phyloP scores from a whole-genome alignment of 2,329 filamentous ascomycete genomes.

The Fusarium algeriense region DNA sequence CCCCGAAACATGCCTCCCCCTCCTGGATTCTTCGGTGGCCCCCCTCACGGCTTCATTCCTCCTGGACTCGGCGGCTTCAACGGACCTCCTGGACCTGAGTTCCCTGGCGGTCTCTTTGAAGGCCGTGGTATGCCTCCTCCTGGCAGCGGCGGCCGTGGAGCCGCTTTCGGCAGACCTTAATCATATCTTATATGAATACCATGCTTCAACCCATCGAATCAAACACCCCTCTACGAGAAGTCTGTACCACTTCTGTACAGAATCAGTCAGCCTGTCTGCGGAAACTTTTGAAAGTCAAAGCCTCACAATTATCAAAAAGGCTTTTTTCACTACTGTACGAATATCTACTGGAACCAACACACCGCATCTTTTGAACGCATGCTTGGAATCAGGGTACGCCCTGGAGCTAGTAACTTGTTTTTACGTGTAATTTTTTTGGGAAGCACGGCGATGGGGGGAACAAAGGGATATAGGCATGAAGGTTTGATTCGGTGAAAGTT shows the following conservation, averaged over 20 bases:
- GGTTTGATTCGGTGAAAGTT: conserved; percentile 43
- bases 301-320: background rate
- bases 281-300: conserved; percentile 24
- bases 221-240: conserved; percentile 4
- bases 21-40: conserved; percentile 68
- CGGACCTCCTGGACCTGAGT: conserved; percentile 62
- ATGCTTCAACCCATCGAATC: conserved; percentile 6
- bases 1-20: conserved; percentile 67
- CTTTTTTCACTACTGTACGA: conserved; percentile 36
- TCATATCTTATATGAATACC: background rate
- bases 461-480: conserved; percentile 43
- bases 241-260: conserved; percentile 36
- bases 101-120: conserved; percentile 64
- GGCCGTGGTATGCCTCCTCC: conserved; percentile 67
- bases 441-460: conserved; percentile 45
- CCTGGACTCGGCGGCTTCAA: conserved; percentile 69
- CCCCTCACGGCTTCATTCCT: conserved; percentile 65
- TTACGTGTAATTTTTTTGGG: conserved; percentile 39
- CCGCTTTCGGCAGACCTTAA: conserved; percentile 51
- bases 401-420: conserved; percentile 40
- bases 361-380: conserved; percentile 29
- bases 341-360: conserved; percentile 32
- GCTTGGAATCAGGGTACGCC: conserved; percentile 31
- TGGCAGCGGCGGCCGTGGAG: conserved; percentile 53
- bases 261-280: conserved; percentile 36